Conservation (phyloP, 495 filamentous ascomycete species). For the Podospora pseudopauciseta region DNA sequence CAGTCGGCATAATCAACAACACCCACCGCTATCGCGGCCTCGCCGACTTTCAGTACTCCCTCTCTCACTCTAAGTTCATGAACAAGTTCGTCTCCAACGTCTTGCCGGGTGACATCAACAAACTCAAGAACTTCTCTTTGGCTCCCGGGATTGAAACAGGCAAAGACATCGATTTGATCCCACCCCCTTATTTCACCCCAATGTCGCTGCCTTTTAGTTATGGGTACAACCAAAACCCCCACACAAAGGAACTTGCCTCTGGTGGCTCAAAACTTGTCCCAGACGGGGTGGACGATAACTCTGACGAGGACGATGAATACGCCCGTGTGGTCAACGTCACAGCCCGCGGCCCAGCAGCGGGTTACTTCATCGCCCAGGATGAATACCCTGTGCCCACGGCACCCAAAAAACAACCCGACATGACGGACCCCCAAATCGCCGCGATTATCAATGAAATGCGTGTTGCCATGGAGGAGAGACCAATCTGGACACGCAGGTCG, state of each 20-base stretch:
- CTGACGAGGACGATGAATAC: slow-evolving; percentile 31
- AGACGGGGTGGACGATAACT: slow-evolving; percentile 21
- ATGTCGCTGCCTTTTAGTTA: slow-evolving; percentile 67
- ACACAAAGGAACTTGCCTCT: slow-evolving; percentile 41
- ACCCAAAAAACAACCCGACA: slow-evolving; percentile 37
- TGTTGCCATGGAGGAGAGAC: slow-evolving; percentile 62
- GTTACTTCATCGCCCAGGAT: slow-evolving; percentile 62
- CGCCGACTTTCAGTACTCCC: slow-evolving; percentile 73
- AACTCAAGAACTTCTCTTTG: slow-evolving; percentile 71
- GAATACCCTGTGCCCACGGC: slow-evolving; percentile 40
- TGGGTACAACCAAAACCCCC: slow-evolving; percentile 52
- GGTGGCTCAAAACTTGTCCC: slow-evolving; percentile 18
- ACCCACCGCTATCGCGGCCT: slow-evolving; percentile 81
- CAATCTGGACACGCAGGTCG: slow-evolving; percentile 80
- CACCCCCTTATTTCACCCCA: slow-evolving; percentile 71
- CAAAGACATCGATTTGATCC: slow-evolving; percentile 65
- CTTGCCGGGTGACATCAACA: slow-evolving; percentile 60
- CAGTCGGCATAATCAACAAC: slow-evolving; percentile 66
- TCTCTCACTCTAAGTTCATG: slow-evolving; percentile 58
- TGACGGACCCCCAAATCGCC: slow-evolving; percentile 51
- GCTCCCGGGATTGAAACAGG: slow-evolving; percentile 58
- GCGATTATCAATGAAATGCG: slow-evolving; percentile 56
- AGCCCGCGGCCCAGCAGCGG: slow-evolving; percentile 46
- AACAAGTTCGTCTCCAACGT: slow-evolving; percentile 61
- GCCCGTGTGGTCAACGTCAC: slow-evolving; percentile 39